These are phyloP conservation scores for Boletus sp. DNA, from an alignment of 1,284 basidiomycete species.

Conservation along the genomic window DNA sequence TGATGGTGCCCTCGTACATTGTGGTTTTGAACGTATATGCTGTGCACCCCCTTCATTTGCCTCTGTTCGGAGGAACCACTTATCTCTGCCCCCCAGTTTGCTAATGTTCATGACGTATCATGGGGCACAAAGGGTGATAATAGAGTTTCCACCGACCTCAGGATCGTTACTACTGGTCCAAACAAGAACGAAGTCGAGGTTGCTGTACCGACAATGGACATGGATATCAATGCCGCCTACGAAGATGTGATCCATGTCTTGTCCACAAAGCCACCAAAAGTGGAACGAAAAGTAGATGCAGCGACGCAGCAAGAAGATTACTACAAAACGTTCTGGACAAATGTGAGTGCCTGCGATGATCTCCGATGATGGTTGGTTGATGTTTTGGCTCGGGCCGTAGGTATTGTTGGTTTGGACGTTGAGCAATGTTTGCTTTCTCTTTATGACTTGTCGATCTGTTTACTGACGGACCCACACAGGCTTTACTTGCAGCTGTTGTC, in stretches of 20 bases:
- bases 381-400: slow-evolving; percentile 26
- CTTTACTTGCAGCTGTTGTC: slow-evolving; percentile 73
- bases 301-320: slow-evolving; percentile 86
- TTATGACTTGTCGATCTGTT: slow-evolving; percentile 10
- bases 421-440: slow-evolving; percentile 62
- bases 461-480: slow-evolving; percentile 43
- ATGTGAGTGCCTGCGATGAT: slow-evolving; percentile 45
- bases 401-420: slow-evolving; percentile 85
- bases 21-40: slow-evolving; percentile 89
- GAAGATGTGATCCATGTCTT: slow-evolving; percentile 84
- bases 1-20: slow-evolving; percentile 93
- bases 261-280: slow-evolving; percentile 74
- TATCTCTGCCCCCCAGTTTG: slow-evolving; percentile 55
- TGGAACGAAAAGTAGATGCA: slow-evolving; percentile 62
- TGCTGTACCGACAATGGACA: slow-evolving; percentile 77
- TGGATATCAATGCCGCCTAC: slow-evolving; percentile 86
- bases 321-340: slow-evolving; percentile 87
- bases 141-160: slow-evolving; percentile 82
- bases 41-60: slow-evolving; percentile 47
- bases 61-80: slow-evolving; percentile 9
- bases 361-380: not conserved
- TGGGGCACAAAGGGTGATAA: slow-evolving; percentile 96
- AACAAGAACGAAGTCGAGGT: slow-evolving; percentile 81
- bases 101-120: slow-evolving; percentile 86
- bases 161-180: slow-evolving; percentile 64